A percentile compares a stretch with the other conserved stretches of the same genome.
Evolutionary conservation across 305 asterid species (phyloP).

Genomic region (Ilex paraguariensis): DNA sequence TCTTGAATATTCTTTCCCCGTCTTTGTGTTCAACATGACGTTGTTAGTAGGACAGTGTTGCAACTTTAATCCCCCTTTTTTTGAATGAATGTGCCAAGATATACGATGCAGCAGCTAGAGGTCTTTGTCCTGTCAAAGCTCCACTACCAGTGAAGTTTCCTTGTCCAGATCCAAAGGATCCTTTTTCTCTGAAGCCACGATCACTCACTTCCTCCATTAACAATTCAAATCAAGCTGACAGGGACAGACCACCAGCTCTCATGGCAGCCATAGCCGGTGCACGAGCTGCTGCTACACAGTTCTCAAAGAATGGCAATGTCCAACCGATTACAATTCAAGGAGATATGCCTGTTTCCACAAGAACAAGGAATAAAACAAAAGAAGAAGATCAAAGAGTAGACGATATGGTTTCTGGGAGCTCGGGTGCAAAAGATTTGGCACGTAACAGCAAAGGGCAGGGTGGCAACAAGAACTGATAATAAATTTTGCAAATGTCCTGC

Average conservation of each 20-base stretch:
- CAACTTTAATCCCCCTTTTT: too few relatives aligned
- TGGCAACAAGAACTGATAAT: too few relatives aligned
- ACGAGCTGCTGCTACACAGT: conserved; percentile 76
- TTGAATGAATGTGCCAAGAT: conserved; percentile 25
- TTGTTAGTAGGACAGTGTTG: too few relatives aligned
- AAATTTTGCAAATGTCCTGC: too few relatives aligned
- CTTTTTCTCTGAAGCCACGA: conserved; percentile 61
- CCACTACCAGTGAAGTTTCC: conserved; percentile 58
- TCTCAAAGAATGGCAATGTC: conserved; percentile 30
- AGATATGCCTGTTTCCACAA: conserved; percentile 25
- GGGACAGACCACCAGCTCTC: conserved; percentile 46
- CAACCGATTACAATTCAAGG: conserved; percentile 15
- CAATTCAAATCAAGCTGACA: conserved; percentile 22
- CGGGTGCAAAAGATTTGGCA: conserved; percentile 1
- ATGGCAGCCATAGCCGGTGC: conserved; percentile 76
- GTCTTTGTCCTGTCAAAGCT: conserved; percentile 44
- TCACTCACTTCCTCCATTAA: conserved; percentile 36
- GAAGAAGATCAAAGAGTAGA: conserved; percentile 5
- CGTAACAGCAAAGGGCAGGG: too few relatives aligned
- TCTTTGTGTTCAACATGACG: too few relatives aligned
- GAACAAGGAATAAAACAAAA: conserved; percentile 27
- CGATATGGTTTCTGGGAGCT: conserved; percentile 10
- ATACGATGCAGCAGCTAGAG: conserved; percentile 70
- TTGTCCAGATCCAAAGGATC: conserved; percentile 53
- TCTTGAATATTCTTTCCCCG: too few relatives aligned